These are phyloP conservation scores for Fagopyrum homotropicum DNA, from an alignment of 148 eudicot genomes.

Conservation along the genomic window DNA sequence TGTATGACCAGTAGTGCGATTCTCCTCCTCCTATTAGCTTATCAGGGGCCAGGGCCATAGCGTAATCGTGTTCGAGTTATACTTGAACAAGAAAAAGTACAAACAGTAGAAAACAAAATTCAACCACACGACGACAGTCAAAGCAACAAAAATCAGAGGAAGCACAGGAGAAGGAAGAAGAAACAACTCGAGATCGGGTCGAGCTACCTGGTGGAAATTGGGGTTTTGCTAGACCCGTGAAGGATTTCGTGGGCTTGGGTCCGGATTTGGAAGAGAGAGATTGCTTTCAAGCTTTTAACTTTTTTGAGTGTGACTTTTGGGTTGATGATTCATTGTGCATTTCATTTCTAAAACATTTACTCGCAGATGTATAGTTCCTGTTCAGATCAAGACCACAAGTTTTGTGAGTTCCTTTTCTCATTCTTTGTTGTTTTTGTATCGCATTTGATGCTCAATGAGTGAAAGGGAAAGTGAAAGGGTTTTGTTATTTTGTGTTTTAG, in stretches of 20 bases:
- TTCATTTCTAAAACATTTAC: constrained; percentile 19
- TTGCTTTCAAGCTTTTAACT: constrained; percentile 7
- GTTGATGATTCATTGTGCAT: constrained; percentile 19
- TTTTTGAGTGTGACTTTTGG: constrained; percentile 9
- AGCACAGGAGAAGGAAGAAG: not conserved
- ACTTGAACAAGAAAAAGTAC: not conserved
- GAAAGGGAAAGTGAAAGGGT: not conserved
- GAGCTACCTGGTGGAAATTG: not conserved
- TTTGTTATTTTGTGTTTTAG: not conserved
- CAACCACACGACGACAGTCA: not conserved
- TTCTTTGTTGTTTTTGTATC: not conserved
- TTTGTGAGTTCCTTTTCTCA: constrained; percentile 22
- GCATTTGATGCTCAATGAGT: not conserved
- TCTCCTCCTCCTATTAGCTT: constrained; percentile 9
- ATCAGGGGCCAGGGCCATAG: not conserved
- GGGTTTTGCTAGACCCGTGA: not conserved
- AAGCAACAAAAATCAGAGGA: not conserved
- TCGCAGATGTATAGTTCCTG: constrained; percentile 8
- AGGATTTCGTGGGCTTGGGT: constrained; percentile 11
- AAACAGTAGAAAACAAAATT: not conserved
- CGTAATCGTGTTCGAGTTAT: not conserved
- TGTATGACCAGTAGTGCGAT: constrained; percentile 11
- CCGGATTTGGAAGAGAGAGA: not conserved
- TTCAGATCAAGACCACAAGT: constrained; percentile 27
- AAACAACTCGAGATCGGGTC: constrained; percentile 1